These are phyloP conservation scores for Moniliella sp. DNA, from an alignment of 1,284 basidiomycete species.

Conservation along the genomic window DNA sequence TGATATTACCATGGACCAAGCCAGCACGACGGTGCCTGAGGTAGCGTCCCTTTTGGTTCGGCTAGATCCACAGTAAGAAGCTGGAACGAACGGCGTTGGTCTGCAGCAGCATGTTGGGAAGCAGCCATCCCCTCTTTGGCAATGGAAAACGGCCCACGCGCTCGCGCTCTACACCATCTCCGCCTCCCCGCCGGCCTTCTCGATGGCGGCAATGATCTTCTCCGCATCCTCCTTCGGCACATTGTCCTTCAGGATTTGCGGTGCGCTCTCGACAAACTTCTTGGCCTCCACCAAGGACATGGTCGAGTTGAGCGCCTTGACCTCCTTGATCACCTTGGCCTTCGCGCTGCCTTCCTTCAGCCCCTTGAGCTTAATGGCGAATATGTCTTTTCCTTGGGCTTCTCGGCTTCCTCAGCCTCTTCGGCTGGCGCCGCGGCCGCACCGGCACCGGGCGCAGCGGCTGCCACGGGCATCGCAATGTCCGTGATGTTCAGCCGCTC, in stretches of 20 bases:
- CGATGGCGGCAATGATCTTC: slow-evolving; percentile 74
- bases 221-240: slow-evolving; percentile 91
- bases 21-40: too few relatives aligned
- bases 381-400: slow-evolving; percentile 98
- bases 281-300: slow-evolving; percentile 56
- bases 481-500: slow-evolving; percentile 87
- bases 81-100: too few relatives aligned
- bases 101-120: too few relatives aligned
- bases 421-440: slow-evolving; percentile 40
- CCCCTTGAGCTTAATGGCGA: slow-evolving; percentile 51
- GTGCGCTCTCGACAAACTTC: slow-evolving; percentile 92
- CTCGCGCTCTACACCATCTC: slow-evolving; percentile 37
- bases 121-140: too few relatives aligned
- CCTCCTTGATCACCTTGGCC: slow-evolving; percentile 92
- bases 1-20: too few relatives aligned
- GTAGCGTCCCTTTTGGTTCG: too few relatives aligned
- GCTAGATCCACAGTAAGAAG: too few relatives aligned
- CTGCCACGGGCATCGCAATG: slow-evolving; percentile 70
- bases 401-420: slow-evolving; percentile 46
- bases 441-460: slow-evolving; percentile 37
- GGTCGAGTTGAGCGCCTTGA: slow-evolving; percentile 50
- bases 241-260: slow-evolving; percentile 84
- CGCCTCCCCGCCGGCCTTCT: slow-evolving; percentile 68
- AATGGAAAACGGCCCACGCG: too few relatives aligned
- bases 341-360: slow-evolving; percentile 37